Evolutionary conservation across 805 yeast species (phyloP).

Genomic region (Nakazawaea wyomingensis): DNA sequence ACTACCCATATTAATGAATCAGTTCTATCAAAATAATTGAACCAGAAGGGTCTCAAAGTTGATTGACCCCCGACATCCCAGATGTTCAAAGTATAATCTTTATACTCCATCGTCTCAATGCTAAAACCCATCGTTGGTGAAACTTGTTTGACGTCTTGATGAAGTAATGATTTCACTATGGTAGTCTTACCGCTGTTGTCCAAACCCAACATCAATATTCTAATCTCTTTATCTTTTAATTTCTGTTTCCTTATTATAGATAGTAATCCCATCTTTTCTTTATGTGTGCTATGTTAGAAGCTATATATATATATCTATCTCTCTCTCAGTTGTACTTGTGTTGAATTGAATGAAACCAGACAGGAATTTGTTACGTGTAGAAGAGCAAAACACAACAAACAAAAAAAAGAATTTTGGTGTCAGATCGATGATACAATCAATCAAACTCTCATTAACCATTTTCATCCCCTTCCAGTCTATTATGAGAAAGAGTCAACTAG

Average conservation of each 20-base stretch:
- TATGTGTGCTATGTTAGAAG: not conserved
- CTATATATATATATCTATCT: not conserved
- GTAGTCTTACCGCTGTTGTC: slow-evolving; percentile 94
- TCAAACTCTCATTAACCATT: no score
- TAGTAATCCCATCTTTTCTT: slow-evolving; percentile 65
- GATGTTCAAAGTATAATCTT: slow-evolving; percentile 45
- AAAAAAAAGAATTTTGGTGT: no score
- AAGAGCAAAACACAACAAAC: no score
- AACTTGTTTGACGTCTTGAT: slow-evolving; percentile 46
- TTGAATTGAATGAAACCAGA: no score
- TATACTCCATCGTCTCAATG: slow-evolving; percentile 51
- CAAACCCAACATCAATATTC: slow-evolving; percentile 75
- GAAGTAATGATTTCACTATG: slow-evolving; percentile 55
- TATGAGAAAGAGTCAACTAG: no score
- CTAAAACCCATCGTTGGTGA: slow-evolving; percentile 91
- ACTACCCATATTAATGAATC: slow-evolving; percentile 84
- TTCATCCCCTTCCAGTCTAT: no score
- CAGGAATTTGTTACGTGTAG: no score
- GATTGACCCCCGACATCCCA: slow-evolving; percentile 95
- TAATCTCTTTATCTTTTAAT: slow-evolving; percentile 68
- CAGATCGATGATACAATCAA: no score
- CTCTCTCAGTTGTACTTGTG: not conserved
- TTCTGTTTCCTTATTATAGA: slow-evolving; percentile 79
- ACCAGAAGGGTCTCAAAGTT: slow-evolving; percentile 84
- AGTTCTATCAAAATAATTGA: slow-evolving; percentile 81